phyloP scores from a whole-genome alignment of 2,329 filamentous ascomycete genomes.

The Ophiostoma sp. region DNA sequence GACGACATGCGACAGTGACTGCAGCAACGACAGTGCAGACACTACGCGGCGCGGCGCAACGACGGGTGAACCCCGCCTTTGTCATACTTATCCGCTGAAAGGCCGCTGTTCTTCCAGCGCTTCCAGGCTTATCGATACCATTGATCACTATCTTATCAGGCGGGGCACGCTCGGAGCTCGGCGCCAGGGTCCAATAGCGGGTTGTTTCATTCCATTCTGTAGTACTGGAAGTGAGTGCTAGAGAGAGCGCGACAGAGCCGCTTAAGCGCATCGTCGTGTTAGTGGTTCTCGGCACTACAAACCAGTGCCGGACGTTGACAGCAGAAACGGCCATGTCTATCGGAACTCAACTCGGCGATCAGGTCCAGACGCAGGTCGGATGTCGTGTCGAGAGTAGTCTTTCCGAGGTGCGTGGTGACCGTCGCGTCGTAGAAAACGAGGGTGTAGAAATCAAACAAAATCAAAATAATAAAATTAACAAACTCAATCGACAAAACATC shows the following conservation, averaged over 20 bases:
- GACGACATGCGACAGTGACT: background rate
- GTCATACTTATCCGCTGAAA: slow-evolving; percentile 1
- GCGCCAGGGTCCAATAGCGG: background rate
- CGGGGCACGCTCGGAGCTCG: background rate
- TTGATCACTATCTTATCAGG: no score
- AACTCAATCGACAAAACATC: background rate
- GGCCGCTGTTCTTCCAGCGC: background rate
- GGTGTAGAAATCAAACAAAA: background rate
- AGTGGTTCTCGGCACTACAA: background rate
- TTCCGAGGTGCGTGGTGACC: background rate
- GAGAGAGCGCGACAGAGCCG: background rate
- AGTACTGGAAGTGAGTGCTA: background rate
- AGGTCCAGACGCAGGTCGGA: background rate
- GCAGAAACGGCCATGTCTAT: no score
- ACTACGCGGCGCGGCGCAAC: background rate
- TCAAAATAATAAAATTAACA: background rate
- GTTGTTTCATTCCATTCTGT: background rate
- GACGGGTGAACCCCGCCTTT: background rate
- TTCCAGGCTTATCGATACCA: background rate
- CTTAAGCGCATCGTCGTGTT: background rate
- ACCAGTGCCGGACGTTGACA: background rate
- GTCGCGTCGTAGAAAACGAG: background rate
- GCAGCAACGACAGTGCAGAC: background rate
- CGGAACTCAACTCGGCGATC: slow-evolving; percentile 4
- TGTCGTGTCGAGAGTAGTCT: background rate